Conservation (phyloP, 257 asterid species). For the Jasminum sambac region DNA sequence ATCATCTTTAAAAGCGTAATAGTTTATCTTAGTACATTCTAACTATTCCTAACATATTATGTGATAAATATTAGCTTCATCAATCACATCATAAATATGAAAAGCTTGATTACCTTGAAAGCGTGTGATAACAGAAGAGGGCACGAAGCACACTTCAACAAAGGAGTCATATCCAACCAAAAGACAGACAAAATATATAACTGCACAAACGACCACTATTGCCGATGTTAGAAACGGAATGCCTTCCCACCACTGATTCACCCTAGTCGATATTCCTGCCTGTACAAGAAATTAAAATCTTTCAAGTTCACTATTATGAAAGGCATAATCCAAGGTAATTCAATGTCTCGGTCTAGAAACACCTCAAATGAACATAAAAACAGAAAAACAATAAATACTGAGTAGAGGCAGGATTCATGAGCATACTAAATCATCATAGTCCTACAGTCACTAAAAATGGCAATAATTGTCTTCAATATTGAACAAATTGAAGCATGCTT, state of each 20-base stretch:
- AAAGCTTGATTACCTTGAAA: slow-evolving; percentile 65
- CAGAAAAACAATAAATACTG: neutral
- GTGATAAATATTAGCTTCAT: no score
- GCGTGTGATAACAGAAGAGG: slow-evolving; percentile 73
- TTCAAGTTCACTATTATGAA: slow-evolving; percentile 15
- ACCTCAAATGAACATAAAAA: neutral
- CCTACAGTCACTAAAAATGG: neutral
- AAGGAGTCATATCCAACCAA: slow-evolving; percentile 91
- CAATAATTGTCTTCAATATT: neutral
- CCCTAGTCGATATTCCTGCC: slow-evolving; percentile 84
- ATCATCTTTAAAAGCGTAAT: no score
- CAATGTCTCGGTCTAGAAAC: neutral
- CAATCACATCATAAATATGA: neutral
- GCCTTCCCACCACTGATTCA: slow-evolving; percentile 94
- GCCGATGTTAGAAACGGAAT: slow-evolving; percentile 84
- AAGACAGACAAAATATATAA: slow-evolving; percentile 79
- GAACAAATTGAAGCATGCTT: slow-evolving; percentile 14
- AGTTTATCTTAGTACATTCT: no score
- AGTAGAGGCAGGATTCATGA: neutral
- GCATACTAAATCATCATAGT: neutral
- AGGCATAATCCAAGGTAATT: neutral
- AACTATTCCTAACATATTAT: no score
- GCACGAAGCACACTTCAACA: slow-evolving; percentile 88
- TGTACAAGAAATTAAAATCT: slow-evolving; percentile 33
- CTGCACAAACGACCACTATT: slow-evolving; percentile 68